These are phyloP conservation scores for Orychophragmus violaceus DNA, from an alignment of 345 rosid species.

Conservation along the genomic window DNA sequence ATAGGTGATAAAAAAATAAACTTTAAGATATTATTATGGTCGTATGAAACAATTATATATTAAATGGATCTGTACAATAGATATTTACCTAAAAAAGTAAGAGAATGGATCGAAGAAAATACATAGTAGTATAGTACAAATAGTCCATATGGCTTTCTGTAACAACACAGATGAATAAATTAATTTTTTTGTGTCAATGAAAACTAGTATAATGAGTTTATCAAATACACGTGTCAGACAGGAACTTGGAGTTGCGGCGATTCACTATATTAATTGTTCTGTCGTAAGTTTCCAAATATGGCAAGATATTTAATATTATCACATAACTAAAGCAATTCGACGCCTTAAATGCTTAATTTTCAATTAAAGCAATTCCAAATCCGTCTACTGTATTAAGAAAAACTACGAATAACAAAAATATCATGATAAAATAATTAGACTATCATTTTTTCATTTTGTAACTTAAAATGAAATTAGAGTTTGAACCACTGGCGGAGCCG, in stretches of 20 bases:
- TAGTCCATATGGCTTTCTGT: conserved; percentile 10
- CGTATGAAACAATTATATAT: conserved; percentile 1
- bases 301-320: conserved; percentile 19
- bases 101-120: conserved; percentile 4
- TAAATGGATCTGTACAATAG: conserved; percentile 10
- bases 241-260: conserved; percentile 25
- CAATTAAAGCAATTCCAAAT: conserved; percentile 8
- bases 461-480: too few relatives aligned
- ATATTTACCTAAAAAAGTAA: conserved; percentile 22
- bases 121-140: conserved; percentile 27
- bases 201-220: background rate
- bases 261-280: conserved; percentile 15
- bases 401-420: too few relatives aligned
- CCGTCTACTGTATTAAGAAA: too few relatives aligned
- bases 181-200: background rate
- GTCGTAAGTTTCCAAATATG: conserved; percentile 29
- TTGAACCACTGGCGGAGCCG: too few relatives aligned
- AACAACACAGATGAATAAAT: background rate
- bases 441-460: too few relatives aligned
- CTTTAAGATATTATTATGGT: background rate
- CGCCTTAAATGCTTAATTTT: conserved; percentile 10
- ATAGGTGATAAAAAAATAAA: background rate
- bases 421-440: too few relatives aligned
- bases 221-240: conserved; percentile 31
- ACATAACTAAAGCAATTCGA: conserved; percentile 4